Conservation (phyloP, 2,329 filamentous ascomycete genomes). For the Colletotrichum sp. region DNA sequence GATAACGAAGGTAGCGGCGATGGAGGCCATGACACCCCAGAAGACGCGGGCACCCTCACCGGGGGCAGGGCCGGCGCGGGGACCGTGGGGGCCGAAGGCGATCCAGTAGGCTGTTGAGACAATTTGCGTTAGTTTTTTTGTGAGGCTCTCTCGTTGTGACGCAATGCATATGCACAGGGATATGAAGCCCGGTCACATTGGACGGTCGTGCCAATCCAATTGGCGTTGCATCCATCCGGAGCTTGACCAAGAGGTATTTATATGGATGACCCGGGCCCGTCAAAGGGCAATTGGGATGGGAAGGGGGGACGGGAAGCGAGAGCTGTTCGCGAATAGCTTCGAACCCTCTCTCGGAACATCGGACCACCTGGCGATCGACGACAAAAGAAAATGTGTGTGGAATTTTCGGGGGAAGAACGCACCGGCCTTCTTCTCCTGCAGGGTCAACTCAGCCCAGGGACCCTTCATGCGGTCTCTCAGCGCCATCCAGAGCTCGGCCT, state of each 20-base stretch:
- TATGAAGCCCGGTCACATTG: background rate
- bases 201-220: conserved; percentile 3
- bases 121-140: conserved; percentile 41
- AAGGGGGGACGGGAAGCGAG: background rate
- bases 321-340: background rate
- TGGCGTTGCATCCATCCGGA: conserved; percentile 3
- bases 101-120: conserved; percentile 89
- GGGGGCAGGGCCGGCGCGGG: conserved; percentile 81
- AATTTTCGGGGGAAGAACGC: conserved; percentile 52
- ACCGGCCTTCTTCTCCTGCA: conserved; percentile 99
- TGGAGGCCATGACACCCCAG: conserved; percentile 72
- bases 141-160: background rate
- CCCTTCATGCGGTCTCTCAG: conserved; percentile 98
- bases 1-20: conserved; percentile 70
- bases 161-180: conserved; percentile 15
- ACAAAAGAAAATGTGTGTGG: background rate
- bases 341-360: background rate
- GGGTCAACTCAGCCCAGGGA: conserved; percentile 92
- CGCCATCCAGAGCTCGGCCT: conserved; percentile 99
- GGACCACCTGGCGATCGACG: conserved; percentile 4
- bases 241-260: background rate
- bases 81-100: conserved; percentile 95
- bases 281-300: background rate
- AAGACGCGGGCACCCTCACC: conserved; percentile 84
- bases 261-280: background rate